Percentiles rank a stretch among this genome's conserved stretches.
phyloP scores from a whole-genome alignment of 306 rosid genomes.

The Dicorynia guianensis region DNA sequence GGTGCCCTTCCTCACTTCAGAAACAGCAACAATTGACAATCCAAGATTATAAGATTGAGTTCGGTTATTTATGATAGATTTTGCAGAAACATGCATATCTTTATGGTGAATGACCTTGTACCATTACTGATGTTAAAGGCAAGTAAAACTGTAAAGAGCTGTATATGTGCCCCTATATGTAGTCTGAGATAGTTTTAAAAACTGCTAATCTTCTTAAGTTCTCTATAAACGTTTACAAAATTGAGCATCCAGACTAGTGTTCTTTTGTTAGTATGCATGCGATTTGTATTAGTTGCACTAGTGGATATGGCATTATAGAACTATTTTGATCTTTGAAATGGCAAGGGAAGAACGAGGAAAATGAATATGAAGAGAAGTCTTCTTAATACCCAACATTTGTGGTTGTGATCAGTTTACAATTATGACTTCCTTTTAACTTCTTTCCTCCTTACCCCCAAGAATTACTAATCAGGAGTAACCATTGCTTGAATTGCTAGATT shows the following conservation, averaged over 20 bases:
- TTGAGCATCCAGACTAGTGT: conserved; percentile 25
- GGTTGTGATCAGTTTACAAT: conserved; percentile 2
- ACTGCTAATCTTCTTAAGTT: conserved; percentile 14
- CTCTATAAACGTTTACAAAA: conserved; percentile 5
- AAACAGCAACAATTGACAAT: not conserved
- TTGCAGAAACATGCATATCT: conserved; percentile 4
- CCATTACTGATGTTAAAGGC: not conserved
- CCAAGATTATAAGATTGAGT: not conserved
- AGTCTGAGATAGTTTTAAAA: conserved; percentile 10
- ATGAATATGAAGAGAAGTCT: conserved; percentile 12
- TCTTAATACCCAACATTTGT: not conserved
- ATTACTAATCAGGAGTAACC: too few relatives aligned
- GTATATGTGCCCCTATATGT: conserved; percentile 6
- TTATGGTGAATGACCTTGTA: not conserved
- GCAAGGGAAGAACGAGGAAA: conserved; percentile 6
- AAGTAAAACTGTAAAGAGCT: conserved; percentile 1
- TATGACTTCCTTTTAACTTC: not conserved
- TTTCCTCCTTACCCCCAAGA: too few relatives aligned
- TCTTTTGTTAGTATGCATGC: not conserved
- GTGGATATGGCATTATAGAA: conserved; percentile 32
- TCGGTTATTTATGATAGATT: not conserved
- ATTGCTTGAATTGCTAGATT: not conserved
- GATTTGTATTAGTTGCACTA: conserved; percentile 4
- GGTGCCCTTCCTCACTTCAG: not conserved
- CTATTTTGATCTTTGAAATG: conserved; percentile 15